Base-by-base conservation (phyloP, 805 yeast species). In the Candida bentonensis region DNA sequence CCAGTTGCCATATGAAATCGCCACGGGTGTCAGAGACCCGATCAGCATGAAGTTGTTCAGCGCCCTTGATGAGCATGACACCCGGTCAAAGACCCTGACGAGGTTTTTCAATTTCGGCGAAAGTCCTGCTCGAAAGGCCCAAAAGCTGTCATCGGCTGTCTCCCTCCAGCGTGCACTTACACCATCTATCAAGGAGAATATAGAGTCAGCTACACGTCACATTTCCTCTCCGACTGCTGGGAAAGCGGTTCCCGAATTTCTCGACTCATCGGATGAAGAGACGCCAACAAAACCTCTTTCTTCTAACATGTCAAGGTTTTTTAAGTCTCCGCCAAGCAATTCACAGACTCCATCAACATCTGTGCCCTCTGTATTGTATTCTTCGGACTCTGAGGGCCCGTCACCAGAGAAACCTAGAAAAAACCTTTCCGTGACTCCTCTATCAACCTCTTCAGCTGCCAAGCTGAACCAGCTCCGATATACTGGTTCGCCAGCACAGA, bases 11-110 rank as follows among this genome's bases (percentile, higher is more conserved):
- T 49, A 49, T 0, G 60, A 62, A 36, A 68, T 87, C 20, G 83
- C 94, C 7, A 50, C 49, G 15, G 96, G 94, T 1, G 70, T 68
- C 4, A 51, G 82, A 7, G 75, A 80, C 57, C 96, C 96, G 1
- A 67, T 72, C 44, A 67, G 76, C 1, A 75, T 74, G 49, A 55
- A 60, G 40, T 58, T 60, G 1, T 60, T 79, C 23, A 30, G 17
- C 5, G 17, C 36, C n/a, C 17, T n/a, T 11, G 17, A 30, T 13
- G 11, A 7, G 17, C 17, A 30, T 9, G 17, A 30, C n/a, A 15
- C 36, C 5, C 17, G 20, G 5, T 7, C 5, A 7, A 9, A 9
- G 7, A 13, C 11, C 36, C 17, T 30, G 36, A 30, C 7, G 36
- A 30, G 36, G 5, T 30, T 30, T 17, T 30, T 30, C 36, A 30